A percentile compares a stretch with the other conserved stretches of the same genome.
Conservation (phyloP, 495 filamentous ascomycete genomes). For the Hapsidospora chrysogenum region DNA sequence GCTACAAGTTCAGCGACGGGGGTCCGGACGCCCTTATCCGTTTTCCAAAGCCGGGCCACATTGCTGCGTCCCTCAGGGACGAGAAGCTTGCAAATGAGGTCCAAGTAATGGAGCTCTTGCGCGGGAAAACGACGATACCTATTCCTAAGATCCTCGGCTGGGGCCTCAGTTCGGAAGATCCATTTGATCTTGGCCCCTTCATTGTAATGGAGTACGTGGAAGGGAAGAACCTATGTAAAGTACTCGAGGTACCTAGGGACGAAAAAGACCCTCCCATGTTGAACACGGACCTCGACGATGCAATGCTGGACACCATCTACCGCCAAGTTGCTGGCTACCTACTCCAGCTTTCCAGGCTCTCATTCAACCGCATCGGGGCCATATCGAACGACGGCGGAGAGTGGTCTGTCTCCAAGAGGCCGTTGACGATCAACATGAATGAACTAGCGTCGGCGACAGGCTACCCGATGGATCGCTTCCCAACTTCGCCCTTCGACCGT, state of each 20-base stretch:
- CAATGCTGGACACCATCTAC: constrained; percentile 16
- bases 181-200: constrained; percentile 21
- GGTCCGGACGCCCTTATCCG: constrained; percentile 8
- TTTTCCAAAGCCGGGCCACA: constrained; percentile 11
- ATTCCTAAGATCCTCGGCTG: constrained; percentile 19
- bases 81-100: constrained; percentile 29
- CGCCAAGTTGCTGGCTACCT: constrained; percentile 20
- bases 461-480: constrained; percentile 16
- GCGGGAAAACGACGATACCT: constrained; percentile 21
- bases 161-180: constrained; percentile 17
- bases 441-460: constrained; percentile 18
- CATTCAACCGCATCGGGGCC: constrained; percentile 18
- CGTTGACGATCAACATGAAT: constrained; percentile 24
- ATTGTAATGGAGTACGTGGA: constrained; percentile 30
- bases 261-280: constrained; percentile 14
- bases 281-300: constrained; percentile 17
- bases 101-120: constrained; percentile 14
- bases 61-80: constrained; percentile 10
- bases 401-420: constrained; percentile 15
- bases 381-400: constrained; percentile 14
- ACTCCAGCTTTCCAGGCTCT: constrained; percentile 20
- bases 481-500: constrained; percentile 16
- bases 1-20: constrained; percentile 6
- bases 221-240: constrained; percentile 13
- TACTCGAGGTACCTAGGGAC: constrained; percentile 14